A percentile compares a stretch with the other conserved stretches of the same genome.
Conservation (phyloP, 1,284 basidiomycete genomes). For the Ceratobasidium papillatum region DNA sequence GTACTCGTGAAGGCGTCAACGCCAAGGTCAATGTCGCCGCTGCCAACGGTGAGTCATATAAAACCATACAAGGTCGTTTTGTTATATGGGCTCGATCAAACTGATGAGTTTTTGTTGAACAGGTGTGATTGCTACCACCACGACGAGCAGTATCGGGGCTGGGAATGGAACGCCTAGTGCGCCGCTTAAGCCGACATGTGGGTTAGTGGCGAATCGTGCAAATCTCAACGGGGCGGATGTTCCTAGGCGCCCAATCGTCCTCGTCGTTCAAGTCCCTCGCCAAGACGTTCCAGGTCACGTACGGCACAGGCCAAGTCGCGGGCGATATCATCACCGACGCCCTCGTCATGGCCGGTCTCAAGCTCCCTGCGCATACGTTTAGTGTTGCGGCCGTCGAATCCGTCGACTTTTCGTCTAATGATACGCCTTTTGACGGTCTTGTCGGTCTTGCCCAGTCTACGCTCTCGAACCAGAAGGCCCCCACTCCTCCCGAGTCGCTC, state of each 20-base stretch:
- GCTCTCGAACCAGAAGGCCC: conserved; percentile 70
- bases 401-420: conserved; percentile 48
- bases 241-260: conserved; percentile 72
- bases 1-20: conserved; percentile 12
- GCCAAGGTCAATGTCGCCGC: conserved; percentile 23
- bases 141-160: conserved; percentile 30
- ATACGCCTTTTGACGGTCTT: conserved; percentile 77
- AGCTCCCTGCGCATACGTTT: conserved; percentile 70
- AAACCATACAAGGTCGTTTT: neutral
- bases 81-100: neutral
- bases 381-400: conserved; percentile 71
- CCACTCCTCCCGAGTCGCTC: conserved; percentile 80
- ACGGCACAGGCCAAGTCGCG: conserved; percentile 70
- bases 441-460: conserved; percentile 83
- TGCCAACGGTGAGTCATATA: conserved; percentile 8
- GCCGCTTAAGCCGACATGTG: conserved; percentile 80
- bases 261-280: conserved; percentile 67
- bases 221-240: conserved; percentile 59
- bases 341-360: conserved; percentile 71
- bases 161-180: conserved; percentile 43
- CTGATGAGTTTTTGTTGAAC: neutral
- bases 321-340: conserved; percentile 76
- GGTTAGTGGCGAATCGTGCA: conserved; percentile 71
- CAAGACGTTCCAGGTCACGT: conserved; percentile 73
- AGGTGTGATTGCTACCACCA: conserved; percentile 25